phyloP scores from a whole-genome alignment of 148 eudicot genomes.

The Persicaria tinctoria region DNA sequence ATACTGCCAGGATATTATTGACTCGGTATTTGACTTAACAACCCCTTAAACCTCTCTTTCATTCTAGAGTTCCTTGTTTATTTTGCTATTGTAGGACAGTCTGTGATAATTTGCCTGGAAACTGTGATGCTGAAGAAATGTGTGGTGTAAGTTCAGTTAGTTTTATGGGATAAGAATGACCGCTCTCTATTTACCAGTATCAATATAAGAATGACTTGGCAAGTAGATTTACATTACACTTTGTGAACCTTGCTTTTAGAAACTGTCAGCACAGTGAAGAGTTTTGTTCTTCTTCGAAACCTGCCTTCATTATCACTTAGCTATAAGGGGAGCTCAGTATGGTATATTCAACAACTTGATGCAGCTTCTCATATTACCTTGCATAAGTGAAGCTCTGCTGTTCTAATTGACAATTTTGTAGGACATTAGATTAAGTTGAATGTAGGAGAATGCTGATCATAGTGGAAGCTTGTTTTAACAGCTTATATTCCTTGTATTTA shows the following conservation, averaged over 20 bases:
- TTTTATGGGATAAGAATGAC: not conserved
- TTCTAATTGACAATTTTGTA: too few species aligned
- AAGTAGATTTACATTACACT: not conserved
- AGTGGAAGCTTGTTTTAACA: too few species aligned
- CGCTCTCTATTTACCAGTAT: too few species aligned
- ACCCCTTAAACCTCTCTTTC: not conserved
- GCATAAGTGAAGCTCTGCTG: too few species aligned
- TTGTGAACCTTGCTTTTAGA: not conserved
- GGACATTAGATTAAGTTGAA: too few species aligned
- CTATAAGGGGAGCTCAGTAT: not conserved
- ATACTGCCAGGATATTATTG: slow-evolving; percentile 90
- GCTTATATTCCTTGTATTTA: too few species aligned
- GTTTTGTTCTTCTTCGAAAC: not conserved
- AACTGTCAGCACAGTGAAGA: not conserved
- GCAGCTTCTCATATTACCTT: not conserved
- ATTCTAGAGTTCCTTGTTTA: not conserved
- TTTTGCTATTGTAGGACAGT: not conserved
- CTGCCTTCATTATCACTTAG: not conserved
- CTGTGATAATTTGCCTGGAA: not conserved
- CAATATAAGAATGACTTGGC: not conserved
- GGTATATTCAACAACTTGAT: not conserved
- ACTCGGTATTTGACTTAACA: slow-evolving; percentile 51
- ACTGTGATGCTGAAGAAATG: not conserved
- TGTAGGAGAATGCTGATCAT: too few species aligned
- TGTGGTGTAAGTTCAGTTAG: not conserved